Conservation (phyloP, 139 green algal genomes). For the Gonium pectorale region DNA sequence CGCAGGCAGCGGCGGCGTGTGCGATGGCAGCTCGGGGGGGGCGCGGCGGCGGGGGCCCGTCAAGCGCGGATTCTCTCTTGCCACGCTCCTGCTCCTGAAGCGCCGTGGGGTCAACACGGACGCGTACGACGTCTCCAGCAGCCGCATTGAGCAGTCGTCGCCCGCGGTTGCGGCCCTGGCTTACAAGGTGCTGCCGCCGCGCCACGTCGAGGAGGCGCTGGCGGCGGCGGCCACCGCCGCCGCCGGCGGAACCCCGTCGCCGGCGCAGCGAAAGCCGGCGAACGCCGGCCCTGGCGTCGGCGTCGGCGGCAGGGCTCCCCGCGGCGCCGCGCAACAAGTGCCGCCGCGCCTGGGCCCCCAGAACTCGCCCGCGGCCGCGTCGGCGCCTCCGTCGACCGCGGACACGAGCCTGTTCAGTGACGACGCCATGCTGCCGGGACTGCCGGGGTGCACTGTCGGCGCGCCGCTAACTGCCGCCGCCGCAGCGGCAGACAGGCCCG, state of each 20-base stretch:
- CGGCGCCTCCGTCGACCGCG: background rate
- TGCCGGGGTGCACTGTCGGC: background rate
- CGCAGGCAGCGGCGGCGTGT: background rate
- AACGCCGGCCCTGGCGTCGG: background rate
- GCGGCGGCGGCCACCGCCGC: slow-evolving; percentile 11
- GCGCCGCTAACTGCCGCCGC: background rate
- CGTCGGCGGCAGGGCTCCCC: background rate
- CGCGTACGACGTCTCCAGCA: slow-evolving; percentile 9
- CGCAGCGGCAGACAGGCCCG: background rate
- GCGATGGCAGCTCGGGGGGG: background rate
- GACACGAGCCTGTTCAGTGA: background rate
- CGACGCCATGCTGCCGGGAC: background rate
- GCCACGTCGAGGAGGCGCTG: slow-evolving; percentile 33
- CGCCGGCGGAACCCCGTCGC: background rate
- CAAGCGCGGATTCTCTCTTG: background rate
- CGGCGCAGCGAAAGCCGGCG: background rate
- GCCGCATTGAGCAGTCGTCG: slow-evolving; percentile 16
- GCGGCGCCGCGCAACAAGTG: background rate
- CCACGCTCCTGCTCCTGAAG: background rate
- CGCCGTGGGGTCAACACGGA: background rate
- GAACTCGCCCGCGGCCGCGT: background rate
- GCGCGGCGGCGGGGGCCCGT: background rate
- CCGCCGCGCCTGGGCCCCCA: background rate
- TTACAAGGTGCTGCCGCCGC: slow-evolving; percentile 29
- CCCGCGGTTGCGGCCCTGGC: slow-evolving; percentile 1